Evolutionary conservation across 2,329 filamentous ascomycete species (phyloP).

Genomic region (Sporothrix brunneoviolacea): DNA sequence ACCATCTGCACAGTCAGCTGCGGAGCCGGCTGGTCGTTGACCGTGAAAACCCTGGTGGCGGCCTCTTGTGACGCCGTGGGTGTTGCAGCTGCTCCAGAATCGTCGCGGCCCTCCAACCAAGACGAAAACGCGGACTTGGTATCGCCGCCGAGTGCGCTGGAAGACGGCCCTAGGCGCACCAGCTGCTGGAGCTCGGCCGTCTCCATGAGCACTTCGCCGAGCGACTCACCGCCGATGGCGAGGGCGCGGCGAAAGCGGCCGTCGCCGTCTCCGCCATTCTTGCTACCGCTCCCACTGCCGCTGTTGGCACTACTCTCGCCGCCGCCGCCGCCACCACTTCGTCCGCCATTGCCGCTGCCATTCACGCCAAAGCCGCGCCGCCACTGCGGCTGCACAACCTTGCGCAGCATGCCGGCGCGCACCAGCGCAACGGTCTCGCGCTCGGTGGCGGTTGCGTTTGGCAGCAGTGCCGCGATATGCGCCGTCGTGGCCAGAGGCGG

Average conservation of each 20-base stretch:
- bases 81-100: slow-evolving; percentile 30
- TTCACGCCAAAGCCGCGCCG: slow-evolving; percentile 28
- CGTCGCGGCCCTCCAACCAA: slow-evolving; percentile 44
- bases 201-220: slow-evolving; percentile 56
- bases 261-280: slow-evolving; percentile 39
- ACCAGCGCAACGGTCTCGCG: slow-evolving; percentile 59
- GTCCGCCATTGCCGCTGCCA: slow-evolving; percentile 43
- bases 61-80: slow-evolving; percentile 17
- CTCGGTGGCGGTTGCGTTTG: slow-evolving; percentile 57
- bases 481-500: slow-evolving; percentile 60
- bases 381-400: slow-evolving; percentile 51
- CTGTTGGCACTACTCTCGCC: neutral
- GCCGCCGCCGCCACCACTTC: slow-evolving; percentile 37
- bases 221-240: slow-evolving; percentile 14
- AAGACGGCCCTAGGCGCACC: slow-evolving; percentile 28
- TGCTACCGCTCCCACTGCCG: neutral
- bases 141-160: slow-evolving; percentile 29
- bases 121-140: slow-evolving; percentile 45
- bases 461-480: slow-evolving; percentile 59
- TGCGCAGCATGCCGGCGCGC: slow-evolving; percentile 49
- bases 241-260: slow-evolving; percentile 39
- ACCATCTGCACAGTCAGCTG: slow-evolving; percentile 39
- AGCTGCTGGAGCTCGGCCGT: slow-evolving; percentile 48
- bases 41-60: slow-evolving; percentile 5
- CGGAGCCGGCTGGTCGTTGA: slow-evolving; percentile 11